Conservation (phyloP, 805 yeast species). For the Saccharomycopsis amapae region DNA sequence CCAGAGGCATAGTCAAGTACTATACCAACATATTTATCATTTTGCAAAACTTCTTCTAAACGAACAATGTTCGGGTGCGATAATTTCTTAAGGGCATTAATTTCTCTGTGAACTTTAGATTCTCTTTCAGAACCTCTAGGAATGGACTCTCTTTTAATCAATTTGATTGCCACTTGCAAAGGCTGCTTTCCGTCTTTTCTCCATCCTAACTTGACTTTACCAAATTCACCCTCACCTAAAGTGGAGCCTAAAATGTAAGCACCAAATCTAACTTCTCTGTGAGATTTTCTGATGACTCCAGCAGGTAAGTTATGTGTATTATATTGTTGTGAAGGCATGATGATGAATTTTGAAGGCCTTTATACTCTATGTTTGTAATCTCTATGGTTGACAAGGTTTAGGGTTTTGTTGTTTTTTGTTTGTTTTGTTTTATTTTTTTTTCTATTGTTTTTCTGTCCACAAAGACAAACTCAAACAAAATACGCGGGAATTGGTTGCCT, state of each 20-base stretch:
- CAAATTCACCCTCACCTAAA: conserved; percentile 96
- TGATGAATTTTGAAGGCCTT: no score
- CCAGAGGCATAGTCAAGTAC: conserved; percentile 96
- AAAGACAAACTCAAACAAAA: no score
- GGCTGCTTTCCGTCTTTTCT: conserved; percentile 73
- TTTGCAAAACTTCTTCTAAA: conserved; percentile 86
- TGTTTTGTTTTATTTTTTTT: no score
- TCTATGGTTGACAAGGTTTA: no score
- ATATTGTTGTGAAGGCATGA: conserved; percentile 7
- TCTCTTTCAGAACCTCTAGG: conserved; percentile 81
- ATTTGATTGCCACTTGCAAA: conserved; percentile 86
- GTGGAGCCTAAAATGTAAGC: conserved; percentile 87
- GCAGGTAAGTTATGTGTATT: conserved; percentile 5
- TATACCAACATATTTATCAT: conserved; percentile 92
- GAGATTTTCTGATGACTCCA: conserved; percentile 28
- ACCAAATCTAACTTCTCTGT: conserved; percentile 78
- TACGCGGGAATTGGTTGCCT: no score
- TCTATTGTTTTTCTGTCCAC: no score
- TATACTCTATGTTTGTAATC: no score
- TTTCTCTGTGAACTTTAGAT: conserved; percentile 85
- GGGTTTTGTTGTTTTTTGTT: no score
- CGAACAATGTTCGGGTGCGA: conserved; percentile 92
- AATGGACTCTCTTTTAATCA: conserved; percentile 83
- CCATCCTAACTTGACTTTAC: conserved; percentile 97
- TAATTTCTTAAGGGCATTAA: conserved; percentile 77